Conservation (phyloP, 164 flowering plant species). For the Santalum album region DNA sequence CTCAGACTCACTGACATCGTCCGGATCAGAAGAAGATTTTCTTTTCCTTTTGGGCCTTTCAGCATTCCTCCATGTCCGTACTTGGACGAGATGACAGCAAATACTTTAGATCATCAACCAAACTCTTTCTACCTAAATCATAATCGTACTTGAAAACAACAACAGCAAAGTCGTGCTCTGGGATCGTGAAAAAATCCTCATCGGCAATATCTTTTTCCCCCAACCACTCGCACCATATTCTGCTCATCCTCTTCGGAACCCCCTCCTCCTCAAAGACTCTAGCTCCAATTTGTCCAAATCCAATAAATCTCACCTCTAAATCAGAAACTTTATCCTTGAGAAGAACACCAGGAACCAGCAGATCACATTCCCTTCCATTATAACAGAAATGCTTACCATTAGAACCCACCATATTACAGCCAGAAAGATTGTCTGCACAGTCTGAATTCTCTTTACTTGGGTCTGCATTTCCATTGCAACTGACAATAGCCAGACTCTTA, state of each 20-base stretch:
- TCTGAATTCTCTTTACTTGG: not conserved
- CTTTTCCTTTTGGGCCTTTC: slow-evolving; percentile 26
- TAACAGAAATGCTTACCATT: slow-evolving; percentile 7
- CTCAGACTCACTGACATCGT: slow-evolving; percentile 38
- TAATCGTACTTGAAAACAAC: slow-evolving; percentile 51
- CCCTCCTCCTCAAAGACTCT: slow-evolving; percentile 35
- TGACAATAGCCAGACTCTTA: slow-evolving; percentile 28
- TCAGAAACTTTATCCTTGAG: slow-evolving; percentile 38
- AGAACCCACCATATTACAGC: slow-evolving; percentile 4
- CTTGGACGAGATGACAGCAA: slow-evolving; percentile 26
- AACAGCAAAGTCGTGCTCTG: slow-evolving; percentile 62
- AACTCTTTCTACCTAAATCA: slow-evolving; percentile 48
- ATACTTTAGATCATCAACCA: slow-evolving; percentile 33
- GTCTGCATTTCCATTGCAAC: slow-evolving; percentile 12
- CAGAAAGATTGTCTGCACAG: not conserved
- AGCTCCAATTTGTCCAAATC: slow-evolving; percentile 59
- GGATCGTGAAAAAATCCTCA: slow-evolving; percentile 16
- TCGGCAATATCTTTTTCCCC: slow-evolving; percentile 29
- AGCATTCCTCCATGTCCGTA: slow-evolving; percentile 15
- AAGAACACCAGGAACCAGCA: slow-evolving; percentile 59
- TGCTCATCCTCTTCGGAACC: slow-evolving; percentile 21
- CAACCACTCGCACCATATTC: slow-evolving; percentile 94
- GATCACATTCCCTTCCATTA: slow-evolving; percentile 8
- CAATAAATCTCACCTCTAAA: slow-evolving; percentile 38
- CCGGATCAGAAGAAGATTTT: slow-evolving; percentile 64